Percentiles rank a stretch among this genome's conserved stretches.
Evolutionary conservation across 1,139 yeast genomes (phyloP).

Genomic region (Scheffersomyces insectosa): DNA sequence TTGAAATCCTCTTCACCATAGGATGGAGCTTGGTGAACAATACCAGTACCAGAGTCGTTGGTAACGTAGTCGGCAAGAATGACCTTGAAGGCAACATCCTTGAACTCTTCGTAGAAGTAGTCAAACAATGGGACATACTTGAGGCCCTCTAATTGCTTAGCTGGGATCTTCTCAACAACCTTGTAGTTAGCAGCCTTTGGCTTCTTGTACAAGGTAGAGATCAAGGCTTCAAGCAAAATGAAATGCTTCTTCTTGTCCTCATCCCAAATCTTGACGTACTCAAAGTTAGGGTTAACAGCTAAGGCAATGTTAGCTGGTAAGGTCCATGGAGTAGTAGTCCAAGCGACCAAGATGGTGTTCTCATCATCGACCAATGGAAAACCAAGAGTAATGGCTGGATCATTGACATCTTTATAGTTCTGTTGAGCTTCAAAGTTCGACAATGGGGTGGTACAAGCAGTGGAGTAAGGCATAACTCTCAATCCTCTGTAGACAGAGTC

Average conservation of each 20-base stretch:
- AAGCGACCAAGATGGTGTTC: conserved; percentile 82
- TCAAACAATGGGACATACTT: conserved; percentile 82
- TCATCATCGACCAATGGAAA: conserved; percentile 82
- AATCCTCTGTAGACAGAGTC: conserved; percentile 90
- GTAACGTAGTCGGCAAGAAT: conserved; percentile 83
- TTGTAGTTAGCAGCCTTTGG: conserved; percentile 88
- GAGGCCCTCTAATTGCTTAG: conserved; percentile 75
- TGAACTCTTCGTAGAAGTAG: conserved; percentile 74
- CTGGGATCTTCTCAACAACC: conserved; percentile 76
- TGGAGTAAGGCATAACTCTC: conserved; percentile 98
- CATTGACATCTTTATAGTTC: conserved; percentile 94
- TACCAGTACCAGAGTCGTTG: conserved; percentile 97
- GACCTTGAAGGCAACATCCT: conserved; percentile 79
- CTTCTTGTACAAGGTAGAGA: conserved; percentile 86
- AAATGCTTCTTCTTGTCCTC: conserved; percentile 80
- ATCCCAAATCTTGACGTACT: conserved; percentile 87
- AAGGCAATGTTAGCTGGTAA: conserved; percentile 91
- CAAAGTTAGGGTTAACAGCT: conserved; percentile 88
- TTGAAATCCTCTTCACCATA: conserved; percentile 98
- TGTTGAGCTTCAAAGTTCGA: conserved; percentile 98
- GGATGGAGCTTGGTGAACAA: conserved; percentile 97
- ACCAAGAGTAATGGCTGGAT: conserved; percentile 93
- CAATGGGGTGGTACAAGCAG: conserved; percentile 94
- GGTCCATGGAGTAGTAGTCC: conserved; percentile 99
- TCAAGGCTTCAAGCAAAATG: conserved; percentile 78